Conservation (phyloP, 768 basidiomycete species). For the Termitomyces heimii region DNA sequence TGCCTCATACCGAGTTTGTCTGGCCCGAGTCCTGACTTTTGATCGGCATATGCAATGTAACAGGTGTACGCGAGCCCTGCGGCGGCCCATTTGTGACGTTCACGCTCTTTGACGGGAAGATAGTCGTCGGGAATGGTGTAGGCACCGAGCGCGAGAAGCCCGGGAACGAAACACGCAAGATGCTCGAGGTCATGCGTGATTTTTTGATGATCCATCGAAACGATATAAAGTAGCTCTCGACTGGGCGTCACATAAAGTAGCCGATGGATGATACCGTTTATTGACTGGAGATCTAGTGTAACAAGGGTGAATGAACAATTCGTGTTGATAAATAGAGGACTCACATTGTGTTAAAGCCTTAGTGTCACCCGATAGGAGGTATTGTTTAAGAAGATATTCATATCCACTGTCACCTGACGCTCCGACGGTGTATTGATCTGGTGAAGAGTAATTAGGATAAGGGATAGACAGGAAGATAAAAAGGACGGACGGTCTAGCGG, state of each 20-base stretch:
- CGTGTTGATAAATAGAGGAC: background rate
- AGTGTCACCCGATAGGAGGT: slow-evolving; percentile 45
- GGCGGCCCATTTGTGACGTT: slow-evolving; percentile 65
- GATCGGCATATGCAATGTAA: slow-evolving; percentile 62
- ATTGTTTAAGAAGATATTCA: slow-evolving; percentile 66
- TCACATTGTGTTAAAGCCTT: slow-evolving; percentile 47
- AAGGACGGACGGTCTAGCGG: slow-evolving; percentile 20
- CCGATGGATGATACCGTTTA: slow-evolving; percentile 48
- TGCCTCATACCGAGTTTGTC: slow-evolving; percentile 42
- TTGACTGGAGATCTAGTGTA: slow-evolving; percentile 41
- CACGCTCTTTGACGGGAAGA: slow-evolving; percentile 24
- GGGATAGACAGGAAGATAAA: background rate
- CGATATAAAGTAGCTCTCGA: slow-evolving; percentile 58
- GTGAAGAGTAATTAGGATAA: background rate
- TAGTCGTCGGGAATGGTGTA: slow-evolving; percentile 31
- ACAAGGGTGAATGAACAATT: background rate
- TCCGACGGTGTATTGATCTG: slow-evolving; percentile 45
- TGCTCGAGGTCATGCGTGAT: slow-evolving; percentile 52
- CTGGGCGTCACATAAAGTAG: slow-evolving; percentile 52
- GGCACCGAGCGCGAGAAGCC: slow-evolving; percentile 59
- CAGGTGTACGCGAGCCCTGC: slow-evolving; percentile 67
- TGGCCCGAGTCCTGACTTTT: slow-evolving; percentile 58
- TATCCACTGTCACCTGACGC: slow-evolving; percentile 59
- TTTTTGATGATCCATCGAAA: slow-evolving; percentile 33
- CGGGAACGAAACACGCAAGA: slow-evolving; percentile 66